Evolutionary conservation across 306 rosid genomes (phyloP).

Genomic region (Senna siamea): DNA sequence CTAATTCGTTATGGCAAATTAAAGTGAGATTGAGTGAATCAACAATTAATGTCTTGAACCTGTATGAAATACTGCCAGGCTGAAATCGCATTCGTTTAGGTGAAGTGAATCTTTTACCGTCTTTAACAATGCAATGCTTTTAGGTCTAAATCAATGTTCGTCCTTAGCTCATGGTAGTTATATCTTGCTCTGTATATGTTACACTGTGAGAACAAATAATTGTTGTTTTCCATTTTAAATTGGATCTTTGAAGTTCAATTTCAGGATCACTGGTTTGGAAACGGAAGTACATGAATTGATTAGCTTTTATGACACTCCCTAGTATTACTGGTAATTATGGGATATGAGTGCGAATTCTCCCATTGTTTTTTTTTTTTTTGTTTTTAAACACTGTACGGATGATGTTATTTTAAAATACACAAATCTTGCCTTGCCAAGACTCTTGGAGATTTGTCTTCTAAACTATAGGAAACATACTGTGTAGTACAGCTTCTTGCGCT

Average conservation of each 20-base stretch:
- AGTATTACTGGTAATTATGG: neutral
- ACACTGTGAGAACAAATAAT: neutral
- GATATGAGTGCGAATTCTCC: conserved; percentile 1
- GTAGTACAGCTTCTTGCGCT: neutral
- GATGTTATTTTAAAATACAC: neutral
- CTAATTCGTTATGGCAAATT: neutral
- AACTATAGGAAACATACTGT: neutral
- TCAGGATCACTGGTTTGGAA: conserved; percentile 1
- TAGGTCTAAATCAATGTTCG: neutral
- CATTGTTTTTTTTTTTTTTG: neutral
- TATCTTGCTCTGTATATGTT: neutral
- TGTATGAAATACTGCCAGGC: neutral
- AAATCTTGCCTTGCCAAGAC: neutral
- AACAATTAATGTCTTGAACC: neutral
- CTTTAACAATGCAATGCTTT: neutral
- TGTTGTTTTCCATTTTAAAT: neutral
- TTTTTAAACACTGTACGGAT: neutral
- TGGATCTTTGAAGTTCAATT: conserved; percentile 3
- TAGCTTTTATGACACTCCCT: neutral
- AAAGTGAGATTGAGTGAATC: neutral
- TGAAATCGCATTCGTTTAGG: neutral
- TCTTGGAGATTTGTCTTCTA: neutral
- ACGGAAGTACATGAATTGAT: neutral
- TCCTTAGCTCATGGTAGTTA: neutral
- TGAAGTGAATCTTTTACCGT: neutral